Evolutionary conservation across 176 grass and related monocot species (phyloP).

Genomic region (Themeda triandra): DNA sequence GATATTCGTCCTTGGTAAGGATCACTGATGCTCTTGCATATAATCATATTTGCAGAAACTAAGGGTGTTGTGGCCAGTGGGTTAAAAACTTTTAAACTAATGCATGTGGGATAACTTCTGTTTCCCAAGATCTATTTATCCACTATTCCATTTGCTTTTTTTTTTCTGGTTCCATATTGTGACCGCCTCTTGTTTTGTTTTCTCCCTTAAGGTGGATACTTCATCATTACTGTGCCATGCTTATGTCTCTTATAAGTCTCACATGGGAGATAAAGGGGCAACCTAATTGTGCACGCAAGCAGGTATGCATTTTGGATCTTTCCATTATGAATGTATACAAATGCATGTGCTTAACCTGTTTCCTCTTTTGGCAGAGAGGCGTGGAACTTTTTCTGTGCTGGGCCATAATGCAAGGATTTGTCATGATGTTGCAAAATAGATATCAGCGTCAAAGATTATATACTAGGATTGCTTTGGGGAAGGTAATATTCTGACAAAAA

Average conservation of each 20-base stretch:
- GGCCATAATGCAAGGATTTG: conserved; percentile 98
- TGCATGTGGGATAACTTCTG: neutral
- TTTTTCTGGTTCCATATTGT: neutral
- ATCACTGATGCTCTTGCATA: neutral
- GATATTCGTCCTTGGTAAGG: conserved; percentile 87
- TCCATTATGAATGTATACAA: neutral
- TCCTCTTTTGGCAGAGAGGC: conserved; percentile 58
- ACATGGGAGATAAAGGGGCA: conserved; percentile 96
- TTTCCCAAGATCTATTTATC: neutral
- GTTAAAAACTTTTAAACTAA: neutral
- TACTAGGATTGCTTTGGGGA: conserved; percentile 96
- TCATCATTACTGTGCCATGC: conserved; percentile 98
- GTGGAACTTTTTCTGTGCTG: conserved; percentile 91
- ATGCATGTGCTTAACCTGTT: conserved; percentile 19
- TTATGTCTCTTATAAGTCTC: conserved; percentile 90
- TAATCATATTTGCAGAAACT: neutral
- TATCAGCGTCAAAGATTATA: conserved; percentile 98
- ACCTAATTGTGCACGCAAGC: conserved; percentile 84
- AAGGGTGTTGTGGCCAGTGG: neutral
- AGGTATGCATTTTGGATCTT: conserved; percentile 45
- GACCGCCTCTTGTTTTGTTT: conserved; percentile 7
- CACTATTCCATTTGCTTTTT: neutral
- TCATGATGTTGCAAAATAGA: conserved; percentile 98
- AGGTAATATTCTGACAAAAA: conserved; percentile 55
- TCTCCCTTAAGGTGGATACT: conserved; percentile 77